Base-by-base conservation (phyloP, 202 grass and related monocot species). In the Carex sylvatica region DNA sequence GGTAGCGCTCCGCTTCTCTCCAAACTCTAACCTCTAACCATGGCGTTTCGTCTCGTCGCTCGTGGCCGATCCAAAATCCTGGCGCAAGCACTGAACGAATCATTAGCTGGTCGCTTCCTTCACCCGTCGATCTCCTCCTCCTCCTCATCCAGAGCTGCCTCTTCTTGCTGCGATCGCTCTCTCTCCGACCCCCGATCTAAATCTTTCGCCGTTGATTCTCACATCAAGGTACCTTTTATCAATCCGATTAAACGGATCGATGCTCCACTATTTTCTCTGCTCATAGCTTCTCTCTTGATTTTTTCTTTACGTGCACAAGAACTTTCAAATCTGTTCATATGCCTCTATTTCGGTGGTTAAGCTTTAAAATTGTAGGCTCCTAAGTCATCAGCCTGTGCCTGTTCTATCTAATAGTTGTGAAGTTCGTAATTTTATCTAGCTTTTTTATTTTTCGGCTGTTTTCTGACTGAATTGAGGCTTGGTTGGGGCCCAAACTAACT, bases 41-140 rank as follows among this genome's bases (percentile, higher is more conserved):
- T 80, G 77, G 58, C 77, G 77, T 80, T 58, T 80, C 77, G 77
- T 61, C 58, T 80, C 77, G 11, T 80, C 35, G 77, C 58, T 61
- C 35, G 77, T 26, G 77, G 33, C n/a, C 77, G 77, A 80, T 80
- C 77, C 18, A 80, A 61, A 80, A 80, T 28, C 33, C 56, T 80
- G 13, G 77, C 35, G 14, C 77, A 80, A 61, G 77, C 58, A 1
- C 15, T 80, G 30, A 80, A 64, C 19, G 33, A 63, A 5, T 7
- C 54, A 24, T 7, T 80, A 23, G 77, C 31, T 64, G 4, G 18
- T 58, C 51, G 54, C 4, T 44, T 64, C 31, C 31, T 80, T 9
- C 75, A 60, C 75, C 26, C 56, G 3, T 61, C 77, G 24, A 42
- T 58, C 56, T 42, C 18, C 56, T 51, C 59, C 56, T 42, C 18